Evolutionary conservation across 1,284 basidiomycete genomes (phyloP).

Genomic region (Thecaphora thlaspeos): DNA sequence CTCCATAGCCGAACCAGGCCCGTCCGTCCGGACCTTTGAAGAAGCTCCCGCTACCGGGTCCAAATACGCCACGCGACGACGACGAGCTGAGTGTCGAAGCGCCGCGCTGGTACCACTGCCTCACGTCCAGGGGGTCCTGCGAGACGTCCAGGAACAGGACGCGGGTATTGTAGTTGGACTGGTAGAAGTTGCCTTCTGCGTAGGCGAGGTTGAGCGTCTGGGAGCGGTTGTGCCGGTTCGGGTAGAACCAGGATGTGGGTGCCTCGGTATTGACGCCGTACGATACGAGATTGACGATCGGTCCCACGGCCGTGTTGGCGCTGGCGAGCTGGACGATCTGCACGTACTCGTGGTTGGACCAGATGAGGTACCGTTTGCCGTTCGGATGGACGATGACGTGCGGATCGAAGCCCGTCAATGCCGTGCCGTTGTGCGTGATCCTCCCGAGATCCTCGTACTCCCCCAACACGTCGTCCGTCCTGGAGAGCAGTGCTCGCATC

Average conservation of each 20-base stretch:
- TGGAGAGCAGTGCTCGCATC: slow-evolving; percentile 17
- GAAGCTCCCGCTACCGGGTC: slow-evolving; percentile 20
- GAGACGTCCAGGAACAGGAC: slow-evolving; percentile 17
- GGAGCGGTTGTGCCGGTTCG: slow-evolving; percentile 14
- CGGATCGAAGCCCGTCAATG: slow-evolving; percentile 21
- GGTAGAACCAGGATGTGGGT: slow-evolving; percentile 22
- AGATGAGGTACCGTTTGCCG: slow-evolving; percentile 28
- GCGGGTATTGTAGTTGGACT: slow-evolving; percentile 31
- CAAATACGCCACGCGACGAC: slow-evolving; percentile 17
- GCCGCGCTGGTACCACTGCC: slow-evolving; percentile 15
- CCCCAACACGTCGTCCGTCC: slow-evolving; percentile 16
- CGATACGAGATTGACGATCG: slow-evolving; percentile 15
- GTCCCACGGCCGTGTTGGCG: slow-evolving; percentile 9
- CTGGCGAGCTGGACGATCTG: slow-evolving; percentile 22
- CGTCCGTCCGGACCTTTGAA: slow-evolving; percentile 19
- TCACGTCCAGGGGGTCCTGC: slow-evolving; percentile 15
- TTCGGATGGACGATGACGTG: slow-evolving; percentile 30
- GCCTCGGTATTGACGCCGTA: slow-evolving; percentile 33
- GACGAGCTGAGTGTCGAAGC: slow-evolving; percentile 21
- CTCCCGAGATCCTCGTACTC: slow-evolving; percentile 16
- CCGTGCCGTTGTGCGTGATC: slow-evolving; percentile 11
- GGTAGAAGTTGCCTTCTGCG: slow-evolving; percentile 26
- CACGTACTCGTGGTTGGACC: slow-evolving; percentile 29
- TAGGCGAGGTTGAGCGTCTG: slow-evolving; percentile 30
- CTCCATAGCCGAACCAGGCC: slow-evolving; percentile 24